A percentile compares a stretch with the other conserved stretches of the same genome.
Evolutionary conservation across 495 filamentous ascomycete genomes (phyloP).

Genomic region (Lindgomyces ingoldianus): DNA sequence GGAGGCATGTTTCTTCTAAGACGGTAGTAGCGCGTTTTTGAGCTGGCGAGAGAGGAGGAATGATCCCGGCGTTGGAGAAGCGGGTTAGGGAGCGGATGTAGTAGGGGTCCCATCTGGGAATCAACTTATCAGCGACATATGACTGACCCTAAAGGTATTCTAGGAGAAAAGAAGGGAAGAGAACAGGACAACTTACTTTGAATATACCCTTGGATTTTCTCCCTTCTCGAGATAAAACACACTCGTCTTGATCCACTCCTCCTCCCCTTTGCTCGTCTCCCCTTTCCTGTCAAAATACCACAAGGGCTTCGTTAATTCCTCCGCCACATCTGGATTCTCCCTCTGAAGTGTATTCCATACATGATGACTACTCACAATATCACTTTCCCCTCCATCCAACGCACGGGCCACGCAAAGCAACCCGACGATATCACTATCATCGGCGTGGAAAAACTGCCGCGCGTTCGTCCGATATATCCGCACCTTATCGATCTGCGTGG

Average conservation of each 20-base stretch:
- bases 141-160: not conserved
- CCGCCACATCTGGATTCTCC: constrained; percentile 76
- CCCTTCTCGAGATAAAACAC: constrained; percentile 72
- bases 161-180: too few relatives aligned
- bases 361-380: constrained; percentile 75
- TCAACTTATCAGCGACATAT: constrained; percentile 4
- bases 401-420: constrained; percentile 80
- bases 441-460: constrained; percentile 79
- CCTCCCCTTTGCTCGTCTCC: constrained; percentile 71
- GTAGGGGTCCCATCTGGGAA: constrained; percentile 43
- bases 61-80: constrained; percentile 41
- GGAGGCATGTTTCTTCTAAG: constrained; percentile 43
- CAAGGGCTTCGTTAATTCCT: constrained; percentile 70
- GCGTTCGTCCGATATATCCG: constrained; percentile 89
- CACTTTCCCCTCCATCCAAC: constrained; percentile 79
- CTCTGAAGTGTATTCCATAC: constrained; percentile 78
- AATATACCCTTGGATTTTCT: constrained; percentile 55
- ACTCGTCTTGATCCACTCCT: constrained; percentile 71
- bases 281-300: constrained; percentile 98
- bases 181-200: constrained; percentile 53
- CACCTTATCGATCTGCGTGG: constrained; percentile 75
- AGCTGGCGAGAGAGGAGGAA: constrained; percentile 40
- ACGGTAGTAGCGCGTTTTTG: constrained; percentile 39
- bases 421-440: constrained; percentile 81
- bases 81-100: constrained; percentile 44